Conservation (phyloP, 2,329 filamentous ascomycete genomes). For the Didymella glomerata region DNA sequence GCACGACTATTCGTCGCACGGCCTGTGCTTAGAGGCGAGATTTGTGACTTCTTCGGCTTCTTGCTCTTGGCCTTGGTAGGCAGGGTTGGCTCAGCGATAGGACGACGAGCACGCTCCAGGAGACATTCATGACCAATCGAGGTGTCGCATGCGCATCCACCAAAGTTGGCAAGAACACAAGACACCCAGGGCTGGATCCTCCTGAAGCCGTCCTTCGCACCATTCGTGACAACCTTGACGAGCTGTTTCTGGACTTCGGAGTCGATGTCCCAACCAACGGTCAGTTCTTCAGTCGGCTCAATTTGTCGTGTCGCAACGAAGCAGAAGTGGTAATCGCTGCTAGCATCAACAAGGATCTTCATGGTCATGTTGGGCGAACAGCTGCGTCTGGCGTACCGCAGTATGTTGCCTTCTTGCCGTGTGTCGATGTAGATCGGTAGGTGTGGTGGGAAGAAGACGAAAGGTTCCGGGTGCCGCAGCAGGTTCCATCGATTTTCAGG, state of each 20-base stretch:
- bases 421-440: conserved; percentile 95
- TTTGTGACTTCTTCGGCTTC: conserved; percentile 59
- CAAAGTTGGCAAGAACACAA: conserved; percentile 77
- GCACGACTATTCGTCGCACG: conserved; percentile 65
- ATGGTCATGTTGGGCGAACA: conserved; percentile 89
- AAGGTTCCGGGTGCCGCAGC: conserved; percentile 61
- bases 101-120: conserved; percentile 48
- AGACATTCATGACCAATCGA: conserved; percentile 49
- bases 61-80: conserved; percentile 55
- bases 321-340: conserved; percentile 81
- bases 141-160: conserved; percentile 76
- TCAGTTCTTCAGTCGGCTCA: conserved; percentile 74
- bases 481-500: conserved; percentile 57
- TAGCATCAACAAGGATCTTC: conserved; percentile 83
- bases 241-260: conserved; percentile 62
- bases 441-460: conserved; percentile 76
- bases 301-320: conserved; percentile 85
- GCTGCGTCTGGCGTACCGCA: conserved; percentile 90
- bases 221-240: conserved; percentile 69
- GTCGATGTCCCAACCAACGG: conserved; percentile 66
- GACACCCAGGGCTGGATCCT: conserved; percentile 72
- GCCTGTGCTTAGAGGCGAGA: conserved; percentile 64
- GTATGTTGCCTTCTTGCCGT: conserved; percentile 81
- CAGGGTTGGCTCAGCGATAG: conserved; percentile 36
- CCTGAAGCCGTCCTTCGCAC: conserved; percentile 66